Evolutionary conservation across 257 asterid species (phyloP).

Genomic region (Ehretia macrophylla): DNA sequence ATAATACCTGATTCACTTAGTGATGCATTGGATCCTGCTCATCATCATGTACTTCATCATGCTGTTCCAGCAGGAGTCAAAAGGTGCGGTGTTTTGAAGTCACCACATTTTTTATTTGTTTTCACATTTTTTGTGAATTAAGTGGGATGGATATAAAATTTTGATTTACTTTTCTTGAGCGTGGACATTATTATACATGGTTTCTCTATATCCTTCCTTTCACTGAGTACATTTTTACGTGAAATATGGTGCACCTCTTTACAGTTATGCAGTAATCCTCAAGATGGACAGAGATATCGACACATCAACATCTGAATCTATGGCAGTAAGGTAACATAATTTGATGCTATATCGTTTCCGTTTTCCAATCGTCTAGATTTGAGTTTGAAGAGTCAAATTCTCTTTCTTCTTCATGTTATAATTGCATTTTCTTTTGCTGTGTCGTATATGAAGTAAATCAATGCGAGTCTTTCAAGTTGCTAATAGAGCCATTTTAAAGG

Average conservation of each 20-base stretch:
- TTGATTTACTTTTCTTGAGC: neutral
- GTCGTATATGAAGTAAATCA: no score
- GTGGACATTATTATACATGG: neutral
- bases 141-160: no score
- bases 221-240: conserved; percentile 5
- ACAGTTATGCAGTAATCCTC: conserved; percentile 70
- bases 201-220: neutral
- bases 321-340: conserved; percentile 49
- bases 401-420: no score
- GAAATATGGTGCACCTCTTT: conserved; percentile 11
- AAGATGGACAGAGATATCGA: conserved; percentile 50
- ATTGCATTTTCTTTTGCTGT: neutral
- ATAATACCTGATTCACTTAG: conserved; percentile 72
- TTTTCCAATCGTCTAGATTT: neutral
- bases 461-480: no score
- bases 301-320: conserved; percentile 45
- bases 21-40: conserved; percentile 73
- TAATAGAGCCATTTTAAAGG: no score
- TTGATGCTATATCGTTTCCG: neutral
- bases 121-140: no score
- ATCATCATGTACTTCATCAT: conserved; percentile 76
- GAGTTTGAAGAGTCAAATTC: neutral
- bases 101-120: neutral
- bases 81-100: conserved; percentile 47
- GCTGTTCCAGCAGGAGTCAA: conserved; percentile 75